These are phyloP conservation scores for Artomyces pyxidatus DNA, from an alignment of 768 basidiomycete genomes.

Conservation along the genomic window DNA sequence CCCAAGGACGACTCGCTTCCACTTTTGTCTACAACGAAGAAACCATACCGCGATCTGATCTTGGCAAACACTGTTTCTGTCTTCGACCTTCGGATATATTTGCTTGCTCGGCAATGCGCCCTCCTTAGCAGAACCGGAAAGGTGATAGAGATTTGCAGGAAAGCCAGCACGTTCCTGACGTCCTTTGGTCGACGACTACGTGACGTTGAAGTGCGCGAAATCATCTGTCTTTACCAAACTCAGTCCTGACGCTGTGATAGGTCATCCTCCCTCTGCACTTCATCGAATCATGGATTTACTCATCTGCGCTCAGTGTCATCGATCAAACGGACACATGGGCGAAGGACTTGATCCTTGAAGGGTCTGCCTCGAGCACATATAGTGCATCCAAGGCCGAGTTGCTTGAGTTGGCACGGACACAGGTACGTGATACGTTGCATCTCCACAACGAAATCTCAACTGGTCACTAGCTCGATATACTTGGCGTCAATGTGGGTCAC, in stretches of 20 bases:
- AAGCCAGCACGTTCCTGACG: conserved; percentile 66
- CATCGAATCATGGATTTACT: conserved; percentile 91
- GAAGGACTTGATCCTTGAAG: conserved; percentile 37
- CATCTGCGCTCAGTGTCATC: conserved; percentile 76
- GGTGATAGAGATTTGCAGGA: conserved; percentile 61
- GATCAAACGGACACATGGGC: conserved; percentile 75
- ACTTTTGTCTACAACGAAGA: conserved; percentile 68
- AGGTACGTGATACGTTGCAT: conserved; percentile 50
- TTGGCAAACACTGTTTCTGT: conserved; percentile 85
- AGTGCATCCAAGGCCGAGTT: conserved; percentile 84
- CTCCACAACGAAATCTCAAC: conserved; percentile 2
- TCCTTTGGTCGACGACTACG: conserved; percentile 69
- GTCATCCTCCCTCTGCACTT: conserved; percentile 57
- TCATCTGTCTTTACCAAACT: neutral
- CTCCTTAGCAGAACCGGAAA: conserved; percentile 64
- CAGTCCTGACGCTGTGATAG: conserved; percentile 23
- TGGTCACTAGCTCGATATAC: conserved; percentile 61
- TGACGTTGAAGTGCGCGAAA: conserved; percentile 60
- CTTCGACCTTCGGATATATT: conserved; percentile 89
- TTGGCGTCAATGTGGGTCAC: conserved; percentile 69
- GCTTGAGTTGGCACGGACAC: conserved; percentile 77
- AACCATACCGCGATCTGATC: conserved; percentile 85
- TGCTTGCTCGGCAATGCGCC: conserved; percentile 79
- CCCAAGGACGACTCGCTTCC: conserved; percentile 74
- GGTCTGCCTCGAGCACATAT: conserved; percentile 39